phyloP scores from a whole-genome alignment of 345 rosid species.

The Eucalyptus sideroxylon region DNA sequence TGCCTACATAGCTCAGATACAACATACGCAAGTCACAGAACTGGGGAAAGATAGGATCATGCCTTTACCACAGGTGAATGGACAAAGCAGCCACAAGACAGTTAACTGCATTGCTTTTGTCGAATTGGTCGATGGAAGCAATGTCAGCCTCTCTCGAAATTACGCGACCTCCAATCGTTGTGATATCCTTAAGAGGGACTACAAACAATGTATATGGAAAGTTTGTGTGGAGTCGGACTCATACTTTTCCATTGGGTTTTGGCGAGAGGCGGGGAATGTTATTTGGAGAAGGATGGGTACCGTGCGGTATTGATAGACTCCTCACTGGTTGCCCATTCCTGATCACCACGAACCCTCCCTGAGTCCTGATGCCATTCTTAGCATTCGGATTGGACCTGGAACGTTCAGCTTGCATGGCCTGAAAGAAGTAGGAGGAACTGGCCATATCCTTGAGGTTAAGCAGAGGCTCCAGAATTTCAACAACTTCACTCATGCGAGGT shows the following conservation, averaged over 20 bases:
- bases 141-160: background rate
- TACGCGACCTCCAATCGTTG: background rate
- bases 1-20: background rate
- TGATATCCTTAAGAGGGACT: background rate
- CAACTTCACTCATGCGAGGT: conserved; percentile 89
- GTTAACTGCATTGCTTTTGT: background rate
- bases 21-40: background rate
- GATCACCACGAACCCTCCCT: conserved; percentile 14
- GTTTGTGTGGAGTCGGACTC: background rate
- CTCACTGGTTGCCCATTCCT: conserved; percentile 26
- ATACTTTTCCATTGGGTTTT: conserved; percentile 12
- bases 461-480: conserved; percentile 56
- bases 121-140: background rate
- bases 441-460: conserved; percentile 73
- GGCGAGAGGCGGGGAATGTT: conserved; percentile 29
- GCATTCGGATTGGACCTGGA: conserved; percentile 2
- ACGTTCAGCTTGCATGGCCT: conserved; percentile 8
- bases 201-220: background rate
- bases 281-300: conserved; percentile 30
- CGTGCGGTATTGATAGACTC: conserved; percentile 23
- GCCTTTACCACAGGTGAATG: background rate
- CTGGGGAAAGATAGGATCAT: background rate
- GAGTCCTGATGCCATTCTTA: conserved; percentile 15
- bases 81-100: background rate
- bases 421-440: conserved; percentile 32